Conservation (phyloP, 2,329 filamentous ascomycete genomes). For the Tolypocladium tundrense region DNA sequence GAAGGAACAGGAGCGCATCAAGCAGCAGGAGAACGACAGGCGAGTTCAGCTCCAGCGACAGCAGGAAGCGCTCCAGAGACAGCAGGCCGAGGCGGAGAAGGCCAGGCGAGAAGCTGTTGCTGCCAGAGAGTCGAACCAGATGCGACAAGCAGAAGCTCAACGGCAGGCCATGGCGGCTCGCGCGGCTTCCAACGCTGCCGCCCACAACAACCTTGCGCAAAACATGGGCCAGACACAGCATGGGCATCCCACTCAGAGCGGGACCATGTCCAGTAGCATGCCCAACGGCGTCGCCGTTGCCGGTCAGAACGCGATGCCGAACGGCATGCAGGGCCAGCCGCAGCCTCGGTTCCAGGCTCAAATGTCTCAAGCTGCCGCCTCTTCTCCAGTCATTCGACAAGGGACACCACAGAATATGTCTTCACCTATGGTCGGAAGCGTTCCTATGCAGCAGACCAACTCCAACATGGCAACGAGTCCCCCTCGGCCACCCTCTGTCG, state of each 20-base stretch:
- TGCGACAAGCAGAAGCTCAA: slow-evolving; percentile 25
- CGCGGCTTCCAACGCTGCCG: neutral
- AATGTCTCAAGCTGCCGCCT: slow-evolving; percentile 51
- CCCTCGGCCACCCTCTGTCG: slow-evolving; percentile 54
- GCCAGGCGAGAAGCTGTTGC: slow-evolving; percentile 24
- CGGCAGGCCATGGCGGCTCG: slow-evolving; percentile 22
- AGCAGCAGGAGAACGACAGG: slow-evolving; percentile 50
- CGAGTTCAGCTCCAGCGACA: slow-evolving; percentile 36
- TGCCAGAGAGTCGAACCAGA: slow-evolving; percentile 22
- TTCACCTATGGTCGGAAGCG: slow-evolving; percentile 52
- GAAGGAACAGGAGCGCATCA: slow-evolving; percentile 64
- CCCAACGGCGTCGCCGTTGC: slow-evolving; percentile 22
- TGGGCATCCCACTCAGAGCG: slow-evolving; percentile 25
- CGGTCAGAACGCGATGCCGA: slow-evolving; percentile 24
- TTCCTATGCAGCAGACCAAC: slow-evolving; percentile 54
- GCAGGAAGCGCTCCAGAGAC: slow-evolving; percentile 34
- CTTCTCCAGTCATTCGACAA: slow-evolving; percentile 57
- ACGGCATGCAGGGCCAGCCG: slow-evolving; percentile 26
- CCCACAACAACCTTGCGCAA: slow-evolving; percentile 15
- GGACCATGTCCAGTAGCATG: slow-evolving; percentile 25
- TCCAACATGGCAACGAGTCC: slow-evolving; percentile 62
- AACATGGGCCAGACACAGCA: slow-evolving; percentile 20
- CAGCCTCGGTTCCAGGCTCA: slow-evolving; percentile 42
- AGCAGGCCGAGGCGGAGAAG: slow-evolving; percentile 33
- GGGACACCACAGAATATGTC: slow-evolving; percentile 56